Evolutionary conservation across 768 basidiomycete genomes (phyloP).

Genomic region (Boletellus ananas): DNA sequence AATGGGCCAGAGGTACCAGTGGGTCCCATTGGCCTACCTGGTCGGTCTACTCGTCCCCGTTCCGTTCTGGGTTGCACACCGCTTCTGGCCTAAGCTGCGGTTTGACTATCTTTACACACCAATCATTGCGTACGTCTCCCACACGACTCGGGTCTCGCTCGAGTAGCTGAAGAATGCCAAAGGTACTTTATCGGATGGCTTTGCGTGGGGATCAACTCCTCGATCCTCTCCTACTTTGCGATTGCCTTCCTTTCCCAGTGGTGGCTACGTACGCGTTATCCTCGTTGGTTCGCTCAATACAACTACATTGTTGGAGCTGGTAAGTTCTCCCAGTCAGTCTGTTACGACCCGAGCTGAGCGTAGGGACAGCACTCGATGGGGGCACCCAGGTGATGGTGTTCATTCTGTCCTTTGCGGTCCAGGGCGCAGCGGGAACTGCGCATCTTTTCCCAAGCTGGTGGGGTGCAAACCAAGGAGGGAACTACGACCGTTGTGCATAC

Average conservation of each 20-base stretch:
- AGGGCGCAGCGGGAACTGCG: conserved; percentile 46
- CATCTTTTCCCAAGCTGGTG: conserved; percentile 56
- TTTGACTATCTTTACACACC: conserved; percentile 33
- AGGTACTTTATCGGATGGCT: conserved; percentile 41
- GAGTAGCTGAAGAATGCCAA: conserved; percentile 8
- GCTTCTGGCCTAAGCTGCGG: conserved; percentile 32
- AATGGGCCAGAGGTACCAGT: conserved; percentile 30
- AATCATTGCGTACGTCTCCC: conserved; percentile 22
- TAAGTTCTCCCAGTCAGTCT: conserved; percentile 9
- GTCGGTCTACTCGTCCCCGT: conserved; percentile 35
- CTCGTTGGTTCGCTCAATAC: conserved; percentile 65
- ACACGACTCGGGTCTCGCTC: not conserved
- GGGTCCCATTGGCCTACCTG: conserved; percentile 40
- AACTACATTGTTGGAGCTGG: conserved; percentile 66
- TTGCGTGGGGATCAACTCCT: conserved; percentile 54
- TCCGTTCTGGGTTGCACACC: conserved; percentile 40
- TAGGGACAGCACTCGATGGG: conserved; percentile 32
- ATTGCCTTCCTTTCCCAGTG: conserved; percentile 57
- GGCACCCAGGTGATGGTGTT: conserved; percentile 53
- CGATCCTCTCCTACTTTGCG: conserved; percentile 43
- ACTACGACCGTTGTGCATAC: conserved; percentile 29
- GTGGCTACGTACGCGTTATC: conserved; percentile 54
- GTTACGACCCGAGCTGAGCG: not conserved
- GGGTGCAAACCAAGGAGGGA: conserved; percentile 53
- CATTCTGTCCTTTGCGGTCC: conserved; percentile 47